A percentile compares a stretch with the other conserved stretches of the same genome.
These are phyloP conservation scores for Phytophthora crassamura DNA, from an alignment of 352 stramenopile genomes.

Conservation along the genomic window DNA sequence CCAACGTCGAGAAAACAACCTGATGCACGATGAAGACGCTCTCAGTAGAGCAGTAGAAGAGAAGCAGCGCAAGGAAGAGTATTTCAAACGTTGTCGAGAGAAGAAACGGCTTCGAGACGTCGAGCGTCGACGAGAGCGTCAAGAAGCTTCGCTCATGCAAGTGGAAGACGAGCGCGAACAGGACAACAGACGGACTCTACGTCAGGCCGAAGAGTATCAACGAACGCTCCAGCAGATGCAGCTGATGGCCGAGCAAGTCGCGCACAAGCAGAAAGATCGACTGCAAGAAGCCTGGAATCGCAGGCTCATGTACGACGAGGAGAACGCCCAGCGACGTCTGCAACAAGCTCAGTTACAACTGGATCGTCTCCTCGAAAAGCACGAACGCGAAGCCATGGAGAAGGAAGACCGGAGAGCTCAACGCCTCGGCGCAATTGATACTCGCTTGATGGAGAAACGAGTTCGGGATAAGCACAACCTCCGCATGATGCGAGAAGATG, in stretches of 20 bases:
- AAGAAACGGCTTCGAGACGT: conserved; percentile 38
- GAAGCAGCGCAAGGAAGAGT: conserved; percentile 44
- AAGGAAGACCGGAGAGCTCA: conserved; percentile 42
- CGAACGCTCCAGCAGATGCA: conserved; percentile 53
- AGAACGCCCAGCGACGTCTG: conserved; percentile 55
- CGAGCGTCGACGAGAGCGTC: conserved; percentile 37
- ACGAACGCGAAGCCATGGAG: conserved; percentile 55
- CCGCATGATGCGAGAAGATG: conserved; percentile 71
- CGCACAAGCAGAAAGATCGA: conserved; percentile 39
- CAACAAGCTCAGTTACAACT: conserved; percentile 38
- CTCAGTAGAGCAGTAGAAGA: conserved; percentile 33
- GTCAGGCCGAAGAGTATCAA: conserved; percentile 43
- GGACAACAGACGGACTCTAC: conserved; percentile 10
- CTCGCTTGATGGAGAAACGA: conserved; percentile 40
- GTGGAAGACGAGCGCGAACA: conserved; percentile 48
- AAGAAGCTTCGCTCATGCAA: conserved; percentile 48
- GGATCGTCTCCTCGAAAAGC: conserved; percentile 45
- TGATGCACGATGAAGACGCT: conserved; percentile 55
- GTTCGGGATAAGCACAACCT: conserved; percentile 44
- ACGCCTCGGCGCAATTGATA: conserved; percentile 13
- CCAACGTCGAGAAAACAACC: conserved; percentile 57
- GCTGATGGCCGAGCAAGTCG: conserved; percentile 41
- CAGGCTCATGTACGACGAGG: conserved; percentile 72
- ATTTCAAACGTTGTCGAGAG: conserved; percentile 51
- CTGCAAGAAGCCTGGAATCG: conserved; percentile 61